Conservation (phyloP, 345 rosid genomes). For the Citrus unshiu region DNA sequence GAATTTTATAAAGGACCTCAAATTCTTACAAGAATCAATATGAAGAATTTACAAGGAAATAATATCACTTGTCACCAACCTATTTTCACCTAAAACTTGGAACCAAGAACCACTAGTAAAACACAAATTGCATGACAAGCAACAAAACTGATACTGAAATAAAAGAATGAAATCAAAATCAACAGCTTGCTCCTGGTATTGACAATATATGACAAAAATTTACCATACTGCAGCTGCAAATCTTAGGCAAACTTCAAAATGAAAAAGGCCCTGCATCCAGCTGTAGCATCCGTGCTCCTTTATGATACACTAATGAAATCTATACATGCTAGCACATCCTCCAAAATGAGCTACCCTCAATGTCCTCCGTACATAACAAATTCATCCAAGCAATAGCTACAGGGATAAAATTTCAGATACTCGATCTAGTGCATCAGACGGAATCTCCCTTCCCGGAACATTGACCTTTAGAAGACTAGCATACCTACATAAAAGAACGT, state of each 20-base stretch:
- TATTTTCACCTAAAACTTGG: background rate
- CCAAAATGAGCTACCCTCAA: background rate
- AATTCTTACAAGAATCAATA: slow-evolving; percentile 6
- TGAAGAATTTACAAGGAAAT: background rate
- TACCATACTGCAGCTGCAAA: background rate
- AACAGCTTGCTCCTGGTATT: background rate
- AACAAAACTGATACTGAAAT: slow-evolving; percentile 20
- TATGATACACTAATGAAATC: background rate
- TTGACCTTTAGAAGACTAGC: slow-evolving; percentile 67
- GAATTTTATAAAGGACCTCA: background rate
- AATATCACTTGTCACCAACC: background rate
- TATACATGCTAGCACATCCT: slow-evolving; percentile 6
- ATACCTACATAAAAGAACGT: slow-evolving; percentile 45
- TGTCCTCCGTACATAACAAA: background rate
- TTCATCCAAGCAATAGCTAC: slow-evolving; percentile 16
- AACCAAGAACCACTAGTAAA: background rate
- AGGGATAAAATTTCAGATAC: slow-evolving; percentile 56
- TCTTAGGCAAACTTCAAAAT: background rate
- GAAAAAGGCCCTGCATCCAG: background rate
- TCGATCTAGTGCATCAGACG: slow-evolving; percentile 68
- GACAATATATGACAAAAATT: background rate
- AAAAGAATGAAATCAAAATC: slow-evolving; percentile 9
- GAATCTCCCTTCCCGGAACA: slow-evolving; percentile 90
- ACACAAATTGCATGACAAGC: background rate
- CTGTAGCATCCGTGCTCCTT: background rate